A percentile compares a stretch with the other conserved stretches of the same genome.
Conservation (phyloP, 192 early-diverging fungal genomes). For the Podila verticillata region DNA sequence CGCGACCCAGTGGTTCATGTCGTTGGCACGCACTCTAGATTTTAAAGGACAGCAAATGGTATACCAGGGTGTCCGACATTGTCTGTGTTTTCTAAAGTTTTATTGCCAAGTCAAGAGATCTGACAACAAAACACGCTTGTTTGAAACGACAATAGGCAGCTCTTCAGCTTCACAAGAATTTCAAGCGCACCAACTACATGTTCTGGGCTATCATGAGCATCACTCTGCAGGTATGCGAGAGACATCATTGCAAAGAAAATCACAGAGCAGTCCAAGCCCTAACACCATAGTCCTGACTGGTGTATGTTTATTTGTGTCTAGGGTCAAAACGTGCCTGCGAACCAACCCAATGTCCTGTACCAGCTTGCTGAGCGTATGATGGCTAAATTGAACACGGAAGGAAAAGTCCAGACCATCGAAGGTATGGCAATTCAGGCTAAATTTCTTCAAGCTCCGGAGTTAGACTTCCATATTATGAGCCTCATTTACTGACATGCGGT, state of each 20-base stretch:
- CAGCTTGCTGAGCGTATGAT: conserved; percentile 87
- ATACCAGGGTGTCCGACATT: not conserved
- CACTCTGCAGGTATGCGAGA: conserved; percentile 71
- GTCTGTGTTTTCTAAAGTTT: not conserved
- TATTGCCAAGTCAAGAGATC: too few relatives aligned
- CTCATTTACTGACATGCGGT: too few relatives aligned
- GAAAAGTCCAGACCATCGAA: conserved; percentile 74
- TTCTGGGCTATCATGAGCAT: conserved; percentile 90
- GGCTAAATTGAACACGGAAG: conserved; percentile 76
- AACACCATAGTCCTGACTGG: not conserved
- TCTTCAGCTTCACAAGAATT: conserved; percentile 82
- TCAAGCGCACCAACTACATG: conserved; percentile 80
- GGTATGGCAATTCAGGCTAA: conserved; percentile 16
- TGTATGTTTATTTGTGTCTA: conserved; percentile 16
- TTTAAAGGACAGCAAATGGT: conserved; percentile 75
- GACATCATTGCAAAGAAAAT: not conserved
- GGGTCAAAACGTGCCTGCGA: conserved; percentile 44
- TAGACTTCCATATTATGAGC: too few relatives aligned
- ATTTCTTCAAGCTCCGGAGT: too few relatives aligned
- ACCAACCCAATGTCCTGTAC: conserved; percentile 63
- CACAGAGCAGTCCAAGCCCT: not conserved
- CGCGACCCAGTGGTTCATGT: conserved; percentile 85
- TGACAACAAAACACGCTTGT: too few relatives aligned
- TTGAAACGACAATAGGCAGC: conserved; percentile 62
- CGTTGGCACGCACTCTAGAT: conserved; percentile 73